Base-by-base conservation (phyloP, 2,329 filamentous ascomycete species). In the Pseudogymnoascus sp. region DNA sequence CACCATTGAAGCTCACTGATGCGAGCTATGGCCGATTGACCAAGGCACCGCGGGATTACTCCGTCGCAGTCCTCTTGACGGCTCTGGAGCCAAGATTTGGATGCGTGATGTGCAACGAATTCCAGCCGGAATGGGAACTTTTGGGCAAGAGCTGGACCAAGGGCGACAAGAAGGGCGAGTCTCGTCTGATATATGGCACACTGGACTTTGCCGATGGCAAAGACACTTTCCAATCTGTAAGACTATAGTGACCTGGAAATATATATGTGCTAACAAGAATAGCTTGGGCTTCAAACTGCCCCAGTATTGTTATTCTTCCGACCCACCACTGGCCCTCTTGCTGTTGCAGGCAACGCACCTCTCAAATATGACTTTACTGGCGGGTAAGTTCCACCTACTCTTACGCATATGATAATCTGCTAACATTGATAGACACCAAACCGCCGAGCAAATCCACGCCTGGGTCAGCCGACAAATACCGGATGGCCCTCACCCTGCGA, bases 241-340 rank as follows among this genome's bases (percentile, higher is more conserved):
- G 81, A 71, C 18, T 9, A 60, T 12, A 49, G 18, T 5, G 5
- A 23, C 18, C 4, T 23, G 6, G 38, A 16, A n/a, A 28, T 37
- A 69, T 66, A 31, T 23, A 62, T n/a, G 16, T 62, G 11, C 40
- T 62, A 62, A 60, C 5, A 55, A 6, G n/a, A 59, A 41, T 69
- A 97, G 93, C 84, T 97, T 69, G 88, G 90, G 76, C 86, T 99
- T 43, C 91, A 96, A 86, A 97, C 93, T 55, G 95, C 95, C 5
- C 95, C 95, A 1, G 88, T 97, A 40, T 82, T 99, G 45, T 79
- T 97, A 49, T 80, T 96, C 68, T 97, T 95, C 80, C 90, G 86
- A 65, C 91, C 95, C 23, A 97, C 93, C 4, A 77, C 82, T 62
- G 95, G 95, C 16, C 88, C 90, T 25, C 84, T 91, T 74, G 92